phyloP scores from a whole-genome alignment of 805 yeast genomes.

The Candida qinlingensis region DNA sequence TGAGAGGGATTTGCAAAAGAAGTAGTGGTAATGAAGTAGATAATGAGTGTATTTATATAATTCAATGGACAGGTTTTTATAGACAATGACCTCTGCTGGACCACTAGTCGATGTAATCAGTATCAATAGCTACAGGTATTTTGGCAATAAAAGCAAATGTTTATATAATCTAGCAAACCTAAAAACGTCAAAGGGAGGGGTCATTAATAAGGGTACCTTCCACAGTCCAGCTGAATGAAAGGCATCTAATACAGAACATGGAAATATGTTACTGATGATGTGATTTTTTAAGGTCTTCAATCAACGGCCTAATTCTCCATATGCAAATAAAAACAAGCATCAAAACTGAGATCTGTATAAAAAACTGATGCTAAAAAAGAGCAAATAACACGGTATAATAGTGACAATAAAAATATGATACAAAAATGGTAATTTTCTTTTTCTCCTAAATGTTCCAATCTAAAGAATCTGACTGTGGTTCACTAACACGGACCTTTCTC shows the following conservation, averaged over 20 bases:
- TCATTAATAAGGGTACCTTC: background rate
- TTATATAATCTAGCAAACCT: slow-evolving; percentile 1
- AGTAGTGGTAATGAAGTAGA: background rate
- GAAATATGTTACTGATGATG: too few species aligned
- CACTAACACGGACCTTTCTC: slow-evolving; percentile 12
- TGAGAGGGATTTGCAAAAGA: slow-evolving; percentile 13
- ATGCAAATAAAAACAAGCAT: too few species aligned
- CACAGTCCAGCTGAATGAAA: background rate
- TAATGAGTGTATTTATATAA: background rate
- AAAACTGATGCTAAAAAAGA: too few species aligned
- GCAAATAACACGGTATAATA: background rate
- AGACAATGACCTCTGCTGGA: too few species aligned
- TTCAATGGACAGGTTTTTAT: background rate
- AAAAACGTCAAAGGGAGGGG: background rate
- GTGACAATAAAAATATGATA: too few species aligned
- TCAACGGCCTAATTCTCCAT: too few species aligned
- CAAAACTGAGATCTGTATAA: too few species aligned
- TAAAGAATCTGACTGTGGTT: background rate
- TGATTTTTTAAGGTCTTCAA: too few species aligned
- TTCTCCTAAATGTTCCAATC: background rate
- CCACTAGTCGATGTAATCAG: background rate
- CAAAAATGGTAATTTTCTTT: background rate
- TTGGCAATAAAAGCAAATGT: background rate
- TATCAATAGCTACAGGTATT: background rate
- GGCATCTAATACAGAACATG: too few species aligned